Base-by-base conservation (phyloP, 306 rosid genomes). In the Ormosia emarginata region DNA sequence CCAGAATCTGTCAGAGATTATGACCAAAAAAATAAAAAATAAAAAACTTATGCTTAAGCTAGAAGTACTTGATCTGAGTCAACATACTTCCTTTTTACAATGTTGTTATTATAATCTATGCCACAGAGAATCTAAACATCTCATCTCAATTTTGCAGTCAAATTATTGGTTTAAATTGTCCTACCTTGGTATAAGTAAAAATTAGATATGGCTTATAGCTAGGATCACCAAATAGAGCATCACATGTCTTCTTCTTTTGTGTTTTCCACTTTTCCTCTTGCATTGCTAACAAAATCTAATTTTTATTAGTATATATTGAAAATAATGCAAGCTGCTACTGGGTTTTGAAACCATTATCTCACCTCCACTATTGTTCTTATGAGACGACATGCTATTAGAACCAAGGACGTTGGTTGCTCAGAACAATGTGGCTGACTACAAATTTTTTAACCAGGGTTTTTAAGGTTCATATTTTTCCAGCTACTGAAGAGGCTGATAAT, bases 391-490 rank as follows among this genome's bases (percentile, higher is more conserved):
- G 56, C 81, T 34, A 52, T 34, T 70, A 58, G 70, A 57, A 12
- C 70, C 68, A 79, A 43, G 3, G 13, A 30, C 14, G 9, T 46
- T 59, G 39, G 44, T 49, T 61, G 56, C 12, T 63, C 52, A 17
- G 30, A 63, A 74, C 34, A 74, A 52, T 55, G 73, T 34, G 39
- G 14, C 46, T 63, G 18, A 14, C 9, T 63, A 13, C 0, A 39
- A 6, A 12, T 7, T 71, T 63, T 67, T 43, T 37, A 63, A 52
- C 74, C 61, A n/a, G 58, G 32, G 7, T 56, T 66, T 78, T 41
- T 55, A 56, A 67, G 58, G 74, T 72, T 52, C 79, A 46, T 61
- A 71, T 43, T 47, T 70, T 57, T 65, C 29, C 18, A 40, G 80
- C 52, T n/a, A 29, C 33, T 64, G 69, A 50, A 53, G 59, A 32